phyloP scores from a whole-genome alignment of 148 eudicot species.

The Nepenthes mirabilis region DNA sequence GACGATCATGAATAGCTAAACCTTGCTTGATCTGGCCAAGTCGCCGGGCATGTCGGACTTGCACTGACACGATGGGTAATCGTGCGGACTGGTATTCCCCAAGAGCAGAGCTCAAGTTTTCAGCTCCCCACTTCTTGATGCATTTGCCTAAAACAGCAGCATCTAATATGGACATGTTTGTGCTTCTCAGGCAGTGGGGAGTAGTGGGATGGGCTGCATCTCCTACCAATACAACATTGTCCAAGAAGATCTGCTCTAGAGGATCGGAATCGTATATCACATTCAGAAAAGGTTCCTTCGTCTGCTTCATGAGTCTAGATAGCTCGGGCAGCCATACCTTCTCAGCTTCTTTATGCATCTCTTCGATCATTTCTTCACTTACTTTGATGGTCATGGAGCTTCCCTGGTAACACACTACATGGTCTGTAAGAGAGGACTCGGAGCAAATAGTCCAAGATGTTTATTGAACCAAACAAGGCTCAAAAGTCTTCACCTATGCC shows the following conservation, averaged over 20 bases:
- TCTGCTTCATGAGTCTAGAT: constrained; percentile 40
- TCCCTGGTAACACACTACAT: constrained; percentile 22
- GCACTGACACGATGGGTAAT: constrained; percentile 42
- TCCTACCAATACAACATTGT: constrained; percentile 68
- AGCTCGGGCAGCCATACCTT: constrained; percentile 54
- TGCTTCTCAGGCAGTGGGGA: constrained; percentile 86
- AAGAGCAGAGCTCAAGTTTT: constrained; percentile 32
- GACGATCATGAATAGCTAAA: constrained; percentile 26
- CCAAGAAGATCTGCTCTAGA: constrained; percentile 38
- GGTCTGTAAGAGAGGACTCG: too few species aligned
- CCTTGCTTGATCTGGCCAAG: constrained; percentile 80
- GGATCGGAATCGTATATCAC: constrained; percentile 76
- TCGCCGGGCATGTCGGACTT: constrained; percentile 52
- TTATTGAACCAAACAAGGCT: too few species aligned
- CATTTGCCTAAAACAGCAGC: constrained; percentile 69
- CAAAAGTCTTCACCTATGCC: too few species aligned
- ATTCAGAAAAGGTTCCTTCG: constrained; percentile 63
- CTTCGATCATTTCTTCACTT: constrained; percentile 38
- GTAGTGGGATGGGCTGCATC: constrained; percentile 93
- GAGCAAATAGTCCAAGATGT: too few species aligned
- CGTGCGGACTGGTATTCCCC: constrained; percentile 48
- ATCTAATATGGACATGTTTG: constrained; percentile 80
- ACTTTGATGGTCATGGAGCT: constrained; percentile 76
- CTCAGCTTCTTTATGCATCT: constrained; percentile 55
- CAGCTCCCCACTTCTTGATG: constrained; percentile 48